phyloP scores from a whole-genome alignment of 2,329 filamentous ascomycete species.

The Apiospora sp. region DNA sequence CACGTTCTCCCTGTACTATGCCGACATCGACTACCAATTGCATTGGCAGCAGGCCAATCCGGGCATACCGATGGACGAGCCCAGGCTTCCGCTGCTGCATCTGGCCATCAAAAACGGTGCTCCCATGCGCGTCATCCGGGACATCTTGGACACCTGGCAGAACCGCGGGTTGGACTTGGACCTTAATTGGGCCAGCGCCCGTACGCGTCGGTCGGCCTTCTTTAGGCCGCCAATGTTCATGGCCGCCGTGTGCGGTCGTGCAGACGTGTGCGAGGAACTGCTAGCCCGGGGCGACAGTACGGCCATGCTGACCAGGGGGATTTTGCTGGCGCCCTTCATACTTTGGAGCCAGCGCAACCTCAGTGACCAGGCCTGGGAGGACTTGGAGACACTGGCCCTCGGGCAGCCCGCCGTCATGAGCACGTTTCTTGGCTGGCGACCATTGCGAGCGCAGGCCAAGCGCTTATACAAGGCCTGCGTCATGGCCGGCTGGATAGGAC shows the following conservation, averaged over 20 bases:
- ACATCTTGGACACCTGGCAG: background rate
- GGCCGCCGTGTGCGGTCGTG: background rate
- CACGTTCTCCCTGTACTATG: background rate
- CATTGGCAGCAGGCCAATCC: background rate
- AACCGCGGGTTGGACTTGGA: background rate
- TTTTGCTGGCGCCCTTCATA: accelerated
- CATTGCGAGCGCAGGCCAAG: too few species aligned
- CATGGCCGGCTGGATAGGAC: background rate
- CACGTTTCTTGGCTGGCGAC: too few species aligned
- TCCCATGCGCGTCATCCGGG: background rate
- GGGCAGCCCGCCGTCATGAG: too few species aligned
- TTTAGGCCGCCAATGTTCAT: background rate
- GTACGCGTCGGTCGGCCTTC: background rate
- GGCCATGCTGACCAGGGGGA: background rate
- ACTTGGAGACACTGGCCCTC: background rate
- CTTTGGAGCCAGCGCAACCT: background rate
- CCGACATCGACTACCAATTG: background rate
- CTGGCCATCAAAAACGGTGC: background rate
- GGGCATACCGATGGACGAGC: background rate
- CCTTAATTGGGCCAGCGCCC: background rate
- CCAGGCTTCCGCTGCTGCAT: background rate
- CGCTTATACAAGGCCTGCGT: background rate
- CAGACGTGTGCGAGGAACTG: background rate
- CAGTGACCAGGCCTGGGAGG: background rate
- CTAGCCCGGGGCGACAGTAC: background rate